A percentile compares a stretch with the other conserved stretches of the same genome.
These are phyloP conservation scores for Bondarzewia mesenterica DNA, from an alignment of 1,284 basidiomycete genomes.

Conservation along the genomic window DNA sequence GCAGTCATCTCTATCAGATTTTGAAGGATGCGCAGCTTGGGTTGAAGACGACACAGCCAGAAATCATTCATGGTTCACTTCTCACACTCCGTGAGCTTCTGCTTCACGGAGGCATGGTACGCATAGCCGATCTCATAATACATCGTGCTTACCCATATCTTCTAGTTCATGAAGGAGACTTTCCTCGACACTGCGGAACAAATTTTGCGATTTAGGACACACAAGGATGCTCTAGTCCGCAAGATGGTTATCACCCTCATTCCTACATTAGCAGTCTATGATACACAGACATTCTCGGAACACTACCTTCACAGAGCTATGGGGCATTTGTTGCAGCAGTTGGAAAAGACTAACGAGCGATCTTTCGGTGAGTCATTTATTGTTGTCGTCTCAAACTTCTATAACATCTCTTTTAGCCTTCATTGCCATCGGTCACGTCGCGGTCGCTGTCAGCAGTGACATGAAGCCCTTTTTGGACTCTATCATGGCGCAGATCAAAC, in stretches of 20 bases:
- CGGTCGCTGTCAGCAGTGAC: conserved; percentile 84
- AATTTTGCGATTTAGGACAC: conserved; percentile 83
- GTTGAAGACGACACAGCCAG: conserved; percentile 73
- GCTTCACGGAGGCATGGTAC: conserved; percentile 87
- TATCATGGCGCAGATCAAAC: conserved; percentile 87
- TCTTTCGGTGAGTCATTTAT: conserved; percentile 58
- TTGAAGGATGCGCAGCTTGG: conserved; percentile 87
- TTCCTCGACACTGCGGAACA: conserved; percentile 88
- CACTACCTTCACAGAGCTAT: conserved; percentile 89
- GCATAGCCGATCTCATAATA: not conserved
- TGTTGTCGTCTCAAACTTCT: conserved; percentile 4
- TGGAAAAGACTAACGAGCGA: conserved; percentile 86
- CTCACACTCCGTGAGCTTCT: conserved; percentile 90
- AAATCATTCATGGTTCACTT: conserved; percentile 89
- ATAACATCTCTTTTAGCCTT: conserved; percentile 51
- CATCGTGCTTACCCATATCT: not conserved
- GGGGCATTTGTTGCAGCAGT: conserved; percentile 81
- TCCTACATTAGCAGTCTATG: conserved; percentile 90
- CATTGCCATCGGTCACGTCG: conserved; percentile 94
- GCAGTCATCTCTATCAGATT: conserved; percentile 68
- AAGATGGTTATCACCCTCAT: conserved; percentile 93
- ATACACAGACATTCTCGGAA: conserved; percentile 85
- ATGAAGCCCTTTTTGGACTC: conserved; percentile 96
- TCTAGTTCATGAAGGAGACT: conserved; percentile 87
- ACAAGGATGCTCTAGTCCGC: conserved; percentile 80